Evolutionary conservation across 139 green algal species (phyloP).

Genomic region (Penium margaritaceum): DNA sequence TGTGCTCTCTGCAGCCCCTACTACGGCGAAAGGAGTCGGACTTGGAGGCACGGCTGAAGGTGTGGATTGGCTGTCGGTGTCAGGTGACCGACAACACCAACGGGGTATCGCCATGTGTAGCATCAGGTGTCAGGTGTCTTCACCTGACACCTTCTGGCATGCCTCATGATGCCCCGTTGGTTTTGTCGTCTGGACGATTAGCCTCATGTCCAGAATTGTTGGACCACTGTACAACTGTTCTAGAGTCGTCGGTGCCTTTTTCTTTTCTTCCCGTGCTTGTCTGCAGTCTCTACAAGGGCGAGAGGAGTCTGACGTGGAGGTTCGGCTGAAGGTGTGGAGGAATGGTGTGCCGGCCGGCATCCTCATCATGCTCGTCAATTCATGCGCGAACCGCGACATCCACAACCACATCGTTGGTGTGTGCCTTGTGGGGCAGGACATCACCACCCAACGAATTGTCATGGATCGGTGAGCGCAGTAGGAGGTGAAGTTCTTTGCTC

Average conservation of each 20-base stretch:
- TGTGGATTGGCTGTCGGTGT: too few species aligned
- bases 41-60: too few species aligned
- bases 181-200: too few species aligned
- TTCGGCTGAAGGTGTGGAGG: constrained; percentile 1
- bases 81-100: too few species aligned
- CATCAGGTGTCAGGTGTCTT: too few species aligned
- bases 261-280: neutral
- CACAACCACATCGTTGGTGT: constrained; percentile 20
- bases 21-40: neutral
- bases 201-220: too few species aligned
- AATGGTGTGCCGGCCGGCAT: neutral
- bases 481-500: neutral
- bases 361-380: constrained; percentile 19
- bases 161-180: too few species aligned
- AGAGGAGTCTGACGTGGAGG: constrained; percentile 2
- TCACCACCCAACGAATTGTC: constrained; percentile 2
- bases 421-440: constrained; percentile 20
- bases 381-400: constrained; percentile 15
- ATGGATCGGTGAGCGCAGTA: constrained; percentile 2
- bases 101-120: too few species aligned
- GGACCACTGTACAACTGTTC: too few species aligned
- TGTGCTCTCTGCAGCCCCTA: neutral
- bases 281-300: neutral
- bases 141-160: too few species aligned
- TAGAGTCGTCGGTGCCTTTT: neutral